A percentile compares a stretch with the other conserved stretches of the same genome.
phyloP scores from a whole-genome alignment of 495 filamentous ascomycete species.

The Hypoxylon lenormandii region DNA sequence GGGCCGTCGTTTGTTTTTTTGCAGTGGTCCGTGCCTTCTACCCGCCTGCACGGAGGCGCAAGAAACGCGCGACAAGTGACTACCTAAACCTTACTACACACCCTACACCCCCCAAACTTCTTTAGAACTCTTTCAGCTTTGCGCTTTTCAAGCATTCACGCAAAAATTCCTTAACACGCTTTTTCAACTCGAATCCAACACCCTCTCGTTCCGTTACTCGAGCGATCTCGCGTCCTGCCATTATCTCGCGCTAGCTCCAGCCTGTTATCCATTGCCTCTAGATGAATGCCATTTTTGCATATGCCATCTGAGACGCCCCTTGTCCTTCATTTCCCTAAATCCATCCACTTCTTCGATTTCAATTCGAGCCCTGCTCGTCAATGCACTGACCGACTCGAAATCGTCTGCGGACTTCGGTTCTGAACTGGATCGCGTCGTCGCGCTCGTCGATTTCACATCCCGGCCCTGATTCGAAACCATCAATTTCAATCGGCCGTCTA shows the following conservation, averaged over 20 bases:
- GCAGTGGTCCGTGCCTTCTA: conserved; percentile 44
- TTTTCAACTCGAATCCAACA: conserved; percentile 3
- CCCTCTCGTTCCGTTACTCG: neutral
- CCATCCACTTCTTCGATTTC: conserved; percentile 3
- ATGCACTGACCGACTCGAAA: conserved; percentile 7
- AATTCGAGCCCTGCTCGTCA: conserved; percentile 6
- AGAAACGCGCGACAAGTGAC: conserved; percentile 46
- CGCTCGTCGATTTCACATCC: conserved; percentile 8
- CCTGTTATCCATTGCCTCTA: conserved; percentile 13
- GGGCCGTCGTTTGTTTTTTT: conserved; percentile 32
- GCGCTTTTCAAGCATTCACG: conserved; percentile 36
- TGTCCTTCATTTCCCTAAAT: conserved; percentile 14
- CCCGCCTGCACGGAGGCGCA: conserved; percentile 24
- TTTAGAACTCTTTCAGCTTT: conserved; percentile 29
- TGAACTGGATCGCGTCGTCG: conserved; percentile 5
- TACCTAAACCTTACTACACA: conserved; percentile 41
- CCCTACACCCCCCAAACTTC: conserved; percentile 27
- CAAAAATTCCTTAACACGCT: neutral
- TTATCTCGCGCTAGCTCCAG: neutral
- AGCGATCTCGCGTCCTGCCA: conserved; percentile 8
- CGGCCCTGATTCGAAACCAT: conserved; percentile 3
- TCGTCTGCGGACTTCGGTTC: conserved; percentile 2
- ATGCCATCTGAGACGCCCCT: conserved; percentile 16
- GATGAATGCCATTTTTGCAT: conserved; percentile 33
- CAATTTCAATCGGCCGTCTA: neutral